Evolutionary conservation across 208 protist species (phyloP).

Genomic region (Trypanosoma grayi): DNA sequence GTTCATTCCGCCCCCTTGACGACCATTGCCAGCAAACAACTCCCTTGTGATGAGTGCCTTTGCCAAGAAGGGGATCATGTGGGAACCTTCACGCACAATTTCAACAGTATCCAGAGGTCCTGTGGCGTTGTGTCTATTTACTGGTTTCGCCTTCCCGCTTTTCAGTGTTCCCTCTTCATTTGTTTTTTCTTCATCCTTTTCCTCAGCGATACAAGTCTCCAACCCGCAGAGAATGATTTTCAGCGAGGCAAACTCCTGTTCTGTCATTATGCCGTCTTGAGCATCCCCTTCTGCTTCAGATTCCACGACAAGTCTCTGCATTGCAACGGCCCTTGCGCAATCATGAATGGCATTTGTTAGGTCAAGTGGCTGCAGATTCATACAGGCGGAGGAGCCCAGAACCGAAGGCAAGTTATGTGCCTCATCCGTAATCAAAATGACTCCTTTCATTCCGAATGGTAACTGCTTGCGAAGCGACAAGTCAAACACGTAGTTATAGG

Average conservation of each 20-base stretch:
- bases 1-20: constrained; percentile 35
- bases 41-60: constrained; percentile 75
- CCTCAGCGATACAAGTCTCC: constrained; percentile 45
- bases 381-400: constrained; percentile 49
- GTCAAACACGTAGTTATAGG: constrained; percentile 99
- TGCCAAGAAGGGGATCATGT: constrained; percentile 66
- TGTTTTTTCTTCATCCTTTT: no score
- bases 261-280: constrained; percentile 28
- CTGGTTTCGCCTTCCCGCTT: no score
- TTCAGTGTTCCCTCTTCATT: no score
- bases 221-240: constrained; percentile 71
- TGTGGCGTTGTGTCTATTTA: no score
- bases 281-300: constrained; percentile 5
- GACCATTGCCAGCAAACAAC: constrained; percentile 40
- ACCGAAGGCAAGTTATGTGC: constrained; percentile 95
- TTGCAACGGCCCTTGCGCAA: constrained; percentile 62
- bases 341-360: constrained; percentile 82
- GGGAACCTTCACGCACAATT: constrained; percentile 52
- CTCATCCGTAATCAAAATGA: constrained; percentile 96
- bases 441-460: constrained; percentile 73
- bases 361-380: constrained; percentile 67
- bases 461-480: constrained; percentile 77
- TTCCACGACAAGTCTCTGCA: constrained; percentile 39
- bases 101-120: constrained; percentile 25
- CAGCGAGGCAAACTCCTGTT: constrained; percentile 69